Percentiles rank a stretch among this genome's conserved stretches.
Conservation (phyloP, 1,284 basidiomycete species). For the Cryptococcus maquisensis region DNA sequence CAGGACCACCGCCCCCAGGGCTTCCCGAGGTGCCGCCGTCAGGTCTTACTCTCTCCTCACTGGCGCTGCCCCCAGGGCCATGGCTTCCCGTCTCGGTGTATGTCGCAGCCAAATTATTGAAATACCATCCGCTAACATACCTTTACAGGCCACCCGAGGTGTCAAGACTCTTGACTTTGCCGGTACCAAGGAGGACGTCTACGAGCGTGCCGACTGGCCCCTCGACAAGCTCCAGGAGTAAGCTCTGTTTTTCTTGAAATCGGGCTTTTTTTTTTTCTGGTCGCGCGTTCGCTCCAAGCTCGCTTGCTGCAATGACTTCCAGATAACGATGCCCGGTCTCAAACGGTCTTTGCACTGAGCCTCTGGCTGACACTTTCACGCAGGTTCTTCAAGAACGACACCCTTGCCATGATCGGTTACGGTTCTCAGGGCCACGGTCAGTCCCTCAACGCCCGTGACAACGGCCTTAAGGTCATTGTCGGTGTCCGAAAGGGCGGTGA, state of each 20-base stretch:
- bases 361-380: neutral
- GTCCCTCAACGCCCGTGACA: constrained; percentile 97
- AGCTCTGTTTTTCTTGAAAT: constrained; percentile 13
- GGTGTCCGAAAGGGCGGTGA: constrained; percentile 97
- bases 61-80: constrained; percentile 51
- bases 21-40: constrained; percentile 41
- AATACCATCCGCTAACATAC: constrained; percentile 5
- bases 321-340: too few relatives aligned
- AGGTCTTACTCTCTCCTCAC: constrained; percentile 72
- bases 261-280: neutral
- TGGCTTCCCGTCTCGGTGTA: constrained; percentile 45
- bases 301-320: neutral
- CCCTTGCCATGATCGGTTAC: constrained; percentile 97
- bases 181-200: constrained; percentile 89
- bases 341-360: neutral
- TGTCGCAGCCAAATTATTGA: constrained; percentile 7
- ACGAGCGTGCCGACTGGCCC: constrained; percentile 98
- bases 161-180: constrained; percentile 98
- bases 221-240: constrained; percentile 90
- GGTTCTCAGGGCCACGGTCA: constrained; percentile 98
- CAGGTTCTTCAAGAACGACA: constrained; percentile 96
- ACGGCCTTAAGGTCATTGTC: constrained; percentile 96
- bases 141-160: constrained; percentile 58
- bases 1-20: constrained; percentile 50
- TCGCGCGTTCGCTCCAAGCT: neutral